Conservation (phyloP, 1,284 basidiomycete genomes). For the Sporisorium scitamineum region DNA sequence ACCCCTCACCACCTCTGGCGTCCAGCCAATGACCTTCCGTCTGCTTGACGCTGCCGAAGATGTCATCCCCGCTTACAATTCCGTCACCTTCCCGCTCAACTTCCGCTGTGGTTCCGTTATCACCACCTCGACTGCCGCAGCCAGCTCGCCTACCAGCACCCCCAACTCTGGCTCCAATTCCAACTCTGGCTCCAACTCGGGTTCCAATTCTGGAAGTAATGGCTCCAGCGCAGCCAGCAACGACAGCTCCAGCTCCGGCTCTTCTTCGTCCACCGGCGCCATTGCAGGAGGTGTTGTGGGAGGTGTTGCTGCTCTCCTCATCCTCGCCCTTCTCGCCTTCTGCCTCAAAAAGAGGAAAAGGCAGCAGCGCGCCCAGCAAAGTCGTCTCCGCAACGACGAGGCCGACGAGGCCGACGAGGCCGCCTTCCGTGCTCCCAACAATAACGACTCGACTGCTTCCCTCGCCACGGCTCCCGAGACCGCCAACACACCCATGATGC, state of each 20-base stretch:
- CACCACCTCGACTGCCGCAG: constrained; percentile 19
- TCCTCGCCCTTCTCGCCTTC: constrained; percentile 38
- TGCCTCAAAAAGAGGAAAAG: constrained; percentile 46
- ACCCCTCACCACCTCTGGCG: constrained; percentile 22
- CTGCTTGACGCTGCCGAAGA: constrained; percentile 29
- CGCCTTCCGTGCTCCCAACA: constrained; percentile 51
- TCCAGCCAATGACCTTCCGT: constrained; percentile 27
- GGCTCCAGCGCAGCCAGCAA: constrained; percentile 7
- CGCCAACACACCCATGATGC: constrained; percentile 53
- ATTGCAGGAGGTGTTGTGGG: constrained; percentile 55
- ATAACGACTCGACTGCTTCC: constrained; percentile 51
- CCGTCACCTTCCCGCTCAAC: constrained; percentile 28
- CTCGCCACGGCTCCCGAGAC: constrained; percentile 48
- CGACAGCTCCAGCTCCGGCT: constrained; percentile 24
- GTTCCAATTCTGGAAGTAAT: constrained; percentile 8
- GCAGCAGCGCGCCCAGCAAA: constrained; percentile 31
- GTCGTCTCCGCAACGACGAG: constrained; percentile 39
- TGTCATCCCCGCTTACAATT: constrained; percentile 12
- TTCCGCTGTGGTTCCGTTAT: constrained; percentile 45
- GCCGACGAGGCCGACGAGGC: constrained; percentile 48
- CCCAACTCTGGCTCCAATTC: constrained; percentile 5
- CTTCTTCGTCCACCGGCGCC: constrained; percentile 46
- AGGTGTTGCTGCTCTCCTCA: constrained; percentile 37
- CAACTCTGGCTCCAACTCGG: constrained; percentile 10
- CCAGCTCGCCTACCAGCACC: constrained; percentile 15